Percentiles rank a stretch among this genome's conserved stretches.
phyloP scores from a whole-genome alignment of 495 filamentous ascomycete species.

The Aspergillus steynii region DNA sequence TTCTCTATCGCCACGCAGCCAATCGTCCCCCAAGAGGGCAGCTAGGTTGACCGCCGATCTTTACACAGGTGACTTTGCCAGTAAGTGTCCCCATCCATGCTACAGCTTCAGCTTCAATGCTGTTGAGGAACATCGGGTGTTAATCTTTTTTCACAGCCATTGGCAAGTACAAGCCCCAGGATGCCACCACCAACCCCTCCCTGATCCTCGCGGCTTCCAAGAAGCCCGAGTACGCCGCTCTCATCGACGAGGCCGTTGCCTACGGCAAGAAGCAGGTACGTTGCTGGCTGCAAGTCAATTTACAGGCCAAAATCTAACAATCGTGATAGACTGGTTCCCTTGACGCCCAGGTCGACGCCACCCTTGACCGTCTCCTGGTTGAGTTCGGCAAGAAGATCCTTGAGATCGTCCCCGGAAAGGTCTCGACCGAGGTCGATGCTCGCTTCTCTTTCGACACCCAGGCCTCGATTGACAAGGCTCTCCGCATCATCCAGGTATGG shows the following conservation, averaged over 20 bases:
- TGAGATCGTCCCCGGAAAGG: conserved; percentile 94
- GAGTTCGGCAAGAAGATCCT: conserved; percentile 98
- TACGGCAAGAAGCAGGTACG: conserved; percentile 78
- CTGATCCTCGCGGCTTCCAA: conserved; percentile 97
- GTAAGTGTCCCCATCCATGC: conserved; percentile 49
- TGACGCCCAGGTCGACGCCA: conserved; percentile 76
- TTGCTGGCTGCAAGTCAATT: background rate
- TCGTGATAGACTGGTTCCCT: conserved; percentile 49
- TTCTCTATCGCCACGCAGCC: background rate
- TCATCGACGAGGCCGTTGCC: conserved; percentile 84
- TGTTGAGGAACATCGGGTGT: conserved; percentile 11
- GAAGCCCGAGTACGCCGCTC: conserved; percentile 91
- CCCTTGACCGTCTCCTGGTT: conserved; percentile 90
- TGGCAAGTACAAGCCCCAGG: conserved; percentile 99
- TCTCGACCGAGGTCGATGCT: conserved; percentile 98
- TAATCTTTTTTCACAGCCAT: conserved; percentile 61
- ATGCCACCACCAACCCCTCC: conserved; percentile 99
- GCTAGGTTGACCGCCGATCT: conserved; percentile 15
- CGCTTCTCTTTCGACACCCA: conserved; percentile 94
- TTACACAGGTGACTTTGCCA: conserved; percentile 71
- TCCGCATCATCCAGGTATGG: conserved; percentile 91
- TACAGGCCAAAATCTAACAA: conserved; percentile 4
- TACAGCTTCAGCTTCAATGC: conserved; percentile 11
- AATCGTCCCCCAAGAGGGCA: conserved; percentile 3
- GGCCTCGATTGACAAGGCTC: conserved; percentile 90